phyloP scores from a whole-genome alignment of 371 early-diverging fungal genomes.

The Saksenaea vasiformis region DNA sequence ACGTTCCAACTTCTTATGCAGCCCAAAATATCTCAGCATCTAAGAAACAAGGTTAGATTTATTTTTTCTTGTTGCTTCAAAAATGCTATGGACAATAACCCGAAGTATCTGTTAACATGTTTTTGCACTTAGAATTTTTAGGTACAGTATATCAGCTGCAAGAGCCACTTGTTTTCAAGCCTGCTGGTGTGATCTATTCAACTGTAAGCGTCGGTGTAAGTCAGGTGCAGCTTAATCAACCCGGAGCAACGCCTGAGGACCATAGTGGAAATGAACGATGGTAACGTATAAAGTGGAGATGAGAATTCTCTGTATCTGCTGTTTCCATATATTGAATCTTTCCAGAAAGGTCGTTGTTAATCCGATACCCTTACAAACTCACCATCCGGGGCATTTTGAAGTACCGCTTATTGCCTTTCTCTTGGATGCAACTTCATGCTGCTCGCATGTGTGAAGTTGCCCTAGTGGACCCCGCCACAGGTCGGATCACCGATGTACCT shows the following conservation, averaged over 20 bases:
- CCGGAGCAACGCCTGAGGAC: slow-evolving; percentile 52
- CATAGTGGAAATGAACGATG: slow-evolving; percentile 50
- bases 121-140: slow-evolving; percentile 39
- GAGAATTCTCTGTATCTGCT: background rate
- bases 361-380: slow-evolving; percentile 64
- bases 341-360: slow-evolving; percentile 47
- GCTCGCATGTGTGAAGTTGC: slow-evolving; percentile 45
- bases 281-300: slow-evolving; percentile 17
- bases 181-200: slow-evolving; percentile 30
- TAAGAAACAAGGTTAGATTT: background rate
- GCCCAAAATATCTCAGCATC: background rate
- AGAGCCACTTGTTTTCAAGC: slow-evolving; percentile 50
- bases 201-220: slow-evolving; percentile 44
- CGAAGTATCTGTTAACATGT: background rate
- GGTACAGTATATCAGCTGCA: slow-evolving; percentile 53
- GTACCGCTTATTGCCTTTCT: slow-evolving; percentile 49
- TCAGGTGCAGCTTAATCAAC: slow-evolving; percentile 63
- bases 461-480: slow-evolving; percentile 46
- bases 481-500: slow-evolving; percentile 23
- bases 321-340: background rate
- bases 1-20: slow-evolving; percentile 17
- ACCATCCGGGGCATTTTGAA: slow-evolving; percentile 66
- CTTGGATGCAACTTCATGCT: slow-evolving; percentile 23
- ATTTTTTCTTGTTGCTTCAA: background rate
- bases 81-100: background rate